phyloP scores from a whole-genome alignment of 2,329 filamentous ascomycete species.

The Teratosphaeriaceae sp. region DNA sequence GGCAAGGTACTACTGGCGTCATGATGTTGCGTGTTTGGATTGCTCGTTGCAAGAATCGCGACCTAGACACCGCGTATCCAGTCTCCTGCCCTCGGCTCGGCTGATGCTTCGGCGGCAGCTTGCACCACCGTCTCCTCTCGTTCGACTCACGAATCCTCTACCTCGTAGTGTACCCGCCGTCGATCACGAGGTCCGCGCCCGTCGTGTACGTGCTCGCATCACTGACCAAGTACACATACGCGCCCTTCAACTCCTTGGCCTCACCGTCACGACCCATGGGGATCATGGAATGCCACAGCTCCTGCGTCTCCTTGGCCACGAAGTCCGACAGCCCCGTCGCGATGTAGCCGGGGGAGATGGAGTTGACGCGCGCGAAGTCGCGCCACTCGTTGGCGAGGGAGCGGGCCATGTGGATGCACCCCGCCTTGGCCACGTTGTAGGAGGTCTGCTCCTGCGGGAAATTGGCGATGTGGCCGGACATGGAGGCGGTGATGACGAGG shows the following conservation, averaged over 20 bases:
- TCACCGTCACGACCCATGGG: slow-evolving; percentile 55
- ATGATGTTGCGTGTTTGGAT: too few species aligned
- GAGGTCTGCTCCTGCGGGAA: slow-evolving; percentile 65
- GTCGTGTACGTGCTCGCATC: slow-evolving; percentile 48
- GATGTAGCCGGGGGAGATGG: slow-evolving; percentile 62
- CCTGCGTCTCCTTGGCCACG: slow-evolving; percentile 51
- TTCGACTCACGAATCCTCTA: slow-evolving; percentile 12
- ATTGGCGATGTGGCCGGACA: slow-evolving; percentile 81
- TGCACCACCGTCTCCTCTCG: neutral
- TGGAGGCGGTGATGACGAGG: slow-evolving; percentile 61
- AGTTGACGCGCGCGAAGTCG: slow-evolving; percentile 62
- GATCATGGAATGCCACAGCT: slow-evolving; percentile 55
- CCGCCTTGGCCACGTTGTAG: slow-evolving; percentile 62
- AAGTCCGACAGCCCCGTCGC: slow-evolving; percentile 62
- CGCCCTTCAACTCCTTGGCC: slow-evolving; percentile 59
- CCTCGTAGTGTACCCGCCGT: slow-evolving; percentile 41
- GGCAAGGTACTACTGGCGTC: too few species aligned
- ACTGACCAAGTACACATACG: slow-evolving; percentile 49
- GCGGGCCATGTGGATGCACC: slow-evolving; percentile 51
- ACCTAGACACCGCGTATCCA: neutral
- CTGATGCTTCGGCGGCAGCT: neutral
- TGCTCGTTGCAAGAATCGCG: too few species aligned
- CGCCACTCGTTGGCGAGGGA: slow-evolving; percentile 65
- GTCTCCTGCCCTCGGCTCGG: neutral
- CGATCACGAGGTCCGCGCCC: slow-evolving; percentile 44